Evolutionary conservation across 2,329 filamentous ascomycete species (phyloP), one percentile per base, ranked within the genome.

Genomic region (Fusarium sp.): DNA sequence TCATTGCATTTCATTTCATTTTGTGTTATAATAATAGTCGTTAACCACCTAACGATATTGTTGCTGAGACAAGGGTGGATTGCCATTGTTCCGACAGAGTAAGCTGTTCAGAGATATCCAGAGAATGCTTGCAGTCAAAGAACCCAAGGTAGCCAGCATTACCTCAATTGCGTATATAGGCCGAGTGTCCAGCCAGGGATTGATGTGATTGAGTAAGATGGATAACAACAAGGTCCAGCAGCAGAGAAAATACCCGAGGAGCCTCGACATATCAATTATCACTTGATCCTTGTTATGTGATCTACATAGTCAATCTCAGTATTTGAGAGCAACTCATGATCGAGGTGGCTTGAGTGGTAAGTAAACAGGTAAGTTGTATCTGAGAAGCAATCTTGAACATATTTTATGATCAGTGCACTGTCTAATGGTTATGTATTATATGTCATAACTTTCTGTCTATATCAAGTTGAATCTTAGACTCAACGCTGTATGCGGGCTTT

Each of bases 221-320:
- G n/a, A 37, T 27, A 38, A 55, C 32, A 44, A 23, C 53, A 37
- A 67, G 37, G 55, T 14, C 50, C 57, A 13, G 18, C 33, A 55
- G 54, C 52, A 35, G 49, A 67, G 44, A 37, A 56, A 56, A 35
- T 18, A 46, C 32, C 61, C 58, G 58, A 62, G 30, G 58, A 64
- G 55, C 40, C 27, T 59, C n/a, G 38, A 57, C 60, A 42, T 61
- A 46, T 67, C 23, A 50, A 60, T 59, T 37, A 55, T 65, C 54
- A 60, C 56, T 52, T 41, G 50, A 69, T 49, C 55, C 69, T 69
- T 71, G 52, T 45, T n/a, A 55, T 68, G 55, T 65, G 69, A 69
- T 64, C 46, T 72, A 56, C 45, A 52, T 57, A 60, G 61, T 66
- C 50, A 53, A 65, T 57, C 53, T 54, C 57, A 54, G 53, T 50